These are phyloP conservation scores for Bryoglossum gracile DNA, from an alignment of 495 filamentous ascomycete species.

Conservation along the genomic window DNA sequence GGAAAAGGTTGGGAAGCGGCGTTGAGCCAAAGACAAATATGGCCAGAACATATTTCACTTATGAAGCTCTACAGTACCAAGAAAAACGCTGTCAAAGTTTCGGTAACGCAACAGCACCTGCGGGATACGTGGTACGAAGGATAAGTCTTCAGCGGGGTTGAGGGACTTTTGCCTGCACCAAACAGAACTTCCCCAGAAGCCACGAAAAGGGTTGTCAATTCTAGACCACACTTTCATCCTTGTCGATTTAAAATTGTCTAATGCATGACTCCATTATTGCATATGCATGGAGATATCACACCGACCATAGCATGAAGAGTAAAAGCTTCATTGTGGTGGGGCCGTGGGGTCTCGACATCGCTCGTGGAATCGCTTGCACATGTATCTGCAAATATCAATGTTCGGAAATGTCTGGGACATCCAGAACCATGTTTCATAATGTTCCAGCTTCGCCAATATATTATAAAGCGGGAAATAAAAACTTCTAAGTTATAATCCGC, in stretches of 20 bases:
- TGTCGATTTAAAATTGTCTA: neutral
- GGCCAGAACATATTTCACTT: neutral
- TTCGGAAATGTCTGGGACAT: neutral
- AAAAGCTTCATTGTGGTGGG: no score
- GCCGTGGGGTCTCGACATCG: no score
- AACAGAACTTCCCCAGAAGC: neutral
- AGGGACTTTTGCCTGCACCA: slow-evolving; percentile 2
- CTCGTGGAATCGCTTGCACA: no score
- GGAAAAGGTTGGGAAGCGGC: neutral
- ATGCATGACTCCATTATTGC: neutral
- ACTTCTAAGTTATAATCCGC: neutral
- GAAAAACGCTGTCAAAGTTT: neutral
- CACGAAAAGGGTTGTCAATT: slow-evolving; percentile 1
- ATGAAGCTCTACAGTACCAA: neutral
- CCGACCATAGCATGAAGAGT: no score
- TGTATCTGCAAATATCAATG: neutral
- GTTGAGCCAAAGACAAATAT: neutral
- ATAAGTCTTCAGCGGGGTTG: no score
- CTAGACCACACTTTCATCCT: slow-evolving; percentile 1
- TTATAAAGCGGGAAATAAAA: neutral
- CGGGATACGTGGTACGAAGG: no score
- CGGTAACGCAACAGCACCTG: no score
- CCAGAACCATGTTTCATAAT: neutral
- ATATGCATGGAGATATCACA: neutral
- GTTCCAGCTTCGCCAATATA: neutral